These are phyloP conservation scores for Saccharomyces jurei DNA, from an alignment of 805 yeast genomes.

Conservation along the genomic window DNA sequence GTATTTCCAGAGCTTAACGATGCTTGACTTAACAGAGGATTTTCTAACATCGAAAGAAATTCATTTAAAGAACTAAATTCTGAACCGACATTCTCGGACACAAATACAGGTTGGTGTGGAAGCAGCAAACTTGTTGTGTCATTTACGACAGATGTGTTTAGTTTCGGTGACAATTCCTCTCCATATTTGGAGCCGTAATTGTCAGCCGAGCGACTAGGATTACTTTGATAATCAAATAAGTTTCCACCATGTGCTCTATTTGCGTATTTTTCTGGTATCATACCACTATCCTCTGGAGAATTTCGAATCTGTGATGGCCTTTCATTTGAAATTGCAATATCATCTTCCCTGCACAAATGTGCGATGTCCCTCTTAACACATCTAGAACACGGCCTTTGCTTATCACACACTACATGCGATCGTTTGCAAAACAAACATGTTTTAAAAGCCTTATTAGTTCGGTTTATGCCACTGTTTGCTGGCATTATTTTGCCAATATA, in stretches of 20 bases:
- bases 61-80: constrained; percentile 87
- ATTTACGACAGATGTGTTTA: not conserved
- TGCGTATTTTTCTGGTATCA: not conserved
- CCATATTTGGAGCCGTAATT: constrained; percentile 24
- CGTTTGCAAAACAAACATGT: constrained; percentile 91
- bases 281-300: not conserved
- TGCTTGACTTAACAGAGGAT: constrained; percentile 39
- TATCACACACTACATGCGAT: constrained; percentile 91
- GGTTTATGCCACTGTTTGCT: not conserved
- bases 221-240: constrained; percentile 22
- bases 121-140: constrained; percentile 7
- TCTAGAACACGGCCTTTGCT: constrained; percentile 57
- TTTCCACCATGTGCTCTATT: not conserved
- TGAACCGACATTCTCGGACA: constrained; percentile 86
- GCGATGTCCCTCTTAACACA: constrained; percentile 84
- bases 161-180: not conserved
- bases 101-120: constrained; percentile 67
- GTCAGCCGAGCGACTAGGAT: not conserved
- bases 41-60: constrained; percentile 83
- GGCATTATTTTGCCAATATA: not conserved
- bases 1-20: not conserved
- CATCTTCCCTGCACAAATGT: constrained; percentile 73
- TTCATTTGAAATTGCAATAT: not conserved
- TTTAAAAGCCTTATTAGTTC: constrained; percentile 6
- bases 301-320: not conserved